phyloP scores from a whole-genome alignment of 192 early-diverging fungal species.

The Backusella tarrabulga region DNA sequence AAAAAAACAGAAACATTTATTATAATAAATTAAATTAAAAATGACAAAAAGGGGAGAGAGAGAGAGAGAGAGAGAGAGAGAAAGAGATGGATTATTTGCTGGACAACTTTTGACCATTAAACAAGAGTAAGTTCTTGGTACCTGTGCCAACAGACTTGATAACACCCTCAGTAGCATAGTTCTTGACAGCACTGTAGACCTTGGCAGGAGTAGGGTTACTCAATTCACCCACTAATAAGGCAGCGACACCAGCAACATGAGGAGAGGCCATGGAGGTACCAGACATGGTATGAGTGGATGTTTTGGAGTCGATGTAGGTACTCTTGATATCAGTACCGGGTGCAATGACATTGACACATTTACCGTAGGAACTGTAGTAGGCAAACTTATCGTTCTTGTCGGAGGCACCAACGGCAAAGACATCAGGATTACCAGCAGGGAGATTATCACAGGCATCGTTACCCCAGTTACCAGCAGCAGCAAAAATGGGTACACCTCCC shows the following conservation, averaged over 20 bases:
- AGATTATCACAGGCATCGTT: conserved; percentile 63
- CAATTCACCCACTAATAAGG: conserved; percentile 49
- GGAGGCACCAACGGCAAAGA: conserved; percentile 85
- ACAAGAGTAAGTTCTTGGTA: conserved; percentile 10
- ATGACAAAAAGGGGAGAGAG: not conserved
- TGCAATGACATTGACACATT: conserved; percentile 93
- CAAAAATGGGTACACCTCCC: conserved; percentile 67
- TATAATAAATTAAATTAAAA: not conserved
- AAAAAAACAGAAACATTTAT: not conserved
- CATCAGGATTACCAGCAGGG: conserved; percentile 59
- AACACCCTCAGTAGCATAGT: conserved; percentile 50
- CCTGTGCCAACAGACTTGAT: conserved; percentile 31
- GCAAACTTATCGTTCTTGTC: conserved; percentile 77
- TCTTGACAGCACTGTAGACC: conserved; percentile 57
- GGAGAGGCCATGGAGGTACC: conserved; percentile 96
- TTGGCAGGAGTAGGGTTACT: conserved; percentile 39
- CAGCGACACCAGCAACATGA: conserved; percentile 88
- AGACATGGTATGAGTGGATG: conserved; percentile 83
- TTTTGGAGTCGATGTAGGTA: conserved; percentile 74
- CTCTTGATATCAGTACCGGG: conserved; percentile 80
- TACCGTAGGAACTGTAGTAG: conserved; percentile 81
- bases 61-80: too few species aligned
- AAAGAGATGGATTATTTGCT: not conserved
- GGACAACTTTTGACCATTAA: conserved; percentile 11
- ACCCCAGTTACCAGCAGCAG: conserved; percentile 73